Percentiles rank a stretch among this genome's conserved stretches.
Conservation (phyloP, 305 asterid species). For the Solanum hybrid region DNA sequence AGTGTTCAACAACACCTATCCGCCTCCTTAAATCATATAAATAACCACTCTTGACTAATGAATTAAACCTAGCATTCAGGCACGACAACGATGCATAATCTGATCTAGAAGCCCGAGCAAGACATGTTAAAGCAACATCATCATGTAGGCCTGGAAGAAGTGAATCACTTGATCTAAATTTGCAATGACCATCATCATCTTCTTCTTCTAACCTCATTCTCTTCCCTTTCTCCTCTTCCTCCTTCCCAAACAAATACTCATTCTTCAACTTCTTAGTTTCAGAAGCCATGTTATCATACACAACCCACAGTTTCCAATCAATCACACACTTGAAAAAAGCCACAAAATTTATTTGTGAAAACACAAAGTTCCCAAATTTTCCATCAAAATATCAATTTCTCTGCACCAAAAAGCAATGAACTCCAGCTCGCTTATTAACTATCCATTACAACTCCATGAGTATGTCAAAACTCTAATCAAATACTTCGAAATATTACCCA, state of each 20-base stretch:
- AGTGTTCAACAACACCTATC: conserved; percentile 51
- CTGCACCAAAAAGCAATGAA: background rate
- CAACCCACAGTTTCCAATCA: background rate
- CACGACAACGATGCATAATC: conserved; percentile 46
- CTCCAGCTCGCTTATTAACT: background rate
- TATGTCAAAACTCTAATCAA: background rate
- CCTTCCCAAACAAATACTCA: background rate
- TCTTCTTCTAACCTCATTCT: background rate
- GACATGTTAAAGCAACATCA: conserved; percentile 2
- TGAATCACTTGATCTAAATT: background rate
- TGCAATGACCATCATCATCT: background rate
- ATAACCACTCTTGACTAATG: conserved; percentile 45
- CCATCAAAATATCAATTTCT: background rate
- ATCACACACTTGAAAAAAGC: background rate
- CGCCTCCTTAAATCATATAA: conserved; percentile 66
- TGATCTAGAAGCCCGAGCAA: background rate
- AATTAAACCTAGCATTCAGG: conserved; percentile 43
- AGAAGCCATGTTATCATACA: background rate
- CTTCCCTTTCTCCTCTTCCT: background rate
- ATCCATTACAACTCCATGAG: background rate
- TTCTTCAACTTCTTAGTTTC: background rate
- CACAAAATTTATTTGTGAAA: background rate
- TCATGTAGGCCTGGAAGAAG: conserved; percentile 2
- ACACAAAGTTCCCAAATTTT: background rate
- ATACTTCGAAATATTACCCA: background rate